Base-by-base conservation (phyloP, 1,284 basidiomycete genomes). In the Ceratobasidium sp. region DNA sequence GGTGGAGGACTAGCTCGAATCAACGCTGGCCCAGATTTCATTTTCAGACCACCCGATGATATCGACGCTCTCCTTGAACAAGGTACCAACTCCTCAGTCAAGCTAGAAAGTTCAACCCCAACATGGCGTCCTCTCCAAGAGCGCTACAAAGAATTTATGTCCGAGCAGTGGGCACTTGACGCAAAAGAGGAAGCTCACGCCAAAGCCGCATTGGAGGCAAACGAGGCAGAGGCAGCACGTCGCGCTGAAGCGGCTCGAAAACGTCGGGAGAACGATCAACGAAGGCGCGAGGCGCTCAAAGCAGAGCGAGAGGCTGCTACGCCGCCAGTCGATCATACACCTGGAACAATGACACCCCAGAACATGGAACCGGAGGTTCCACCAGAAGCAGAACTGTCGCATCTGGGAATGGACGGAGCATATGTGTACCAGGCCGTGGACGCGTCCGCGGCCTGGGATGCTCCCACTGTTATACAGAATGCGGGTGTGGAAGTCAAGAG, bases 1-100 rank as follows among this genome's bases (percentile, higher is more conserved):
- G 97, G 96, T 78, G 92, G 93, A 73, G 98, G 95, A 0, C 90
- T 91, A 78, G 93, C 96, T 6, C 88, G 85, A 61, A 88, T 98
- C 78, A 98, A 98, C 82, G 90, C 96, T 40, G 97, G 96, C 0
- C 96, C 96, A 0, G 83, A 92, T 67, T 99, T 98, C 82, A 88
- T 88, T 0, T 94, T 89, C 81, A 89, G 93, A 1, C 96, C 96
- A 2, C 91, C 92, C 0, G 83, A 86, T 17, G 90, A 95, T 79
- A 89, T 95, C 78, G 93, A 94, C 61, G 79, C 86, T 87, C 2
- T 80, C 89, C 57, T 79, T 40, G 84, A 84, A 13, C 37, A 54
- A 82, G 83, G 15, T 76, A 78, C n/a, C 75, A 74, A 22, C 80
- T 76, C 62, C 74, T 80, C 52, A 67, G 77, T 15, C 75, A 78